Evolutionary conservation across 352 stramenopile species (phyloP), one percentile per base, ranked within the genome.

Genomic region (Globisporangium spiculum): DNA sequence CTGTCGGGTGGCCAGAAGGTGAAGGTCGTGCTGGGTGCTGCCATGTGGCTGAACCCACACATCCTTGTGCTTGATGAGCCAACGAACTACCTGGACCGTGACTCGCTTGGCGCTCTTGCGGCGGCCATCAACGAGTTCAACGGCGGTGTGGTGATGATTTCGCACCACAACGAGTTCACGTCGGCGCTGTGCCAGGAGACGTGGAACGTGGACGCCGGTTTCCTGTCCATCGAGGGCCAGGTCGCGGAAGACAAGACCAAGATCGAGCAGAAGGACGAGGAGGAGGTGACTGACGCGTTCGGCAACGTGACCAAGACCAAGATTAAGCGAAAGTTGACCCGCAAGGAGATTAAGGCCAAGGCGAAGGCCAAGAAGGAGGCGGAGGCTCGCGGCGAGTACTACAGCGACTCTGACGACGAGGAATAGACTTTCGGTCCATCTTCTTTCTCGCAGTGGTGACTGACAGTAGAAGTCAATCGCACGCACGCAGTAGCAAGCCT

Each of bases 1-100:
- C 84, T 99, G 41, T 99, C 94, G 58, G 97, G 97, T 79, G 97
- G 97, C 74, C 97, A 99, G 84, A 99, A 99, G 89, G 96, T 99
- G 44, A 99, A 99, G 92, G 96, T 99, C 55, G 97, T 99, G 66
- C 81, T 99, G 48, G 97, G 82, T 61, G 97, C 97, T 76, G 94
- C 93, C 64, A 98, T 98, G 87, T 98, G 93, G 96, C 97, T 97
- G 73, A 96, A 98, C 87, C 91, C 95, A 60, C 92, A 98, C 85
- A 90, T 98, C 65, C 81, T 98, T 69, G 93, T 98, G 69, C 82
- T 98, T 60, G 94, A 98, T 82, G 95, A 98, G 81, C 95, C 95
- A 32, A 98, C 95, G 68, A 98, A 98, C 84, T 98, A 98, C 78
- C 81, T 98, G 58, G 96, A 99, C 79, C 93, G 97, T 69, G 97